Conservation (phyloP, 208 protist species). For the Crithidia thermophila region DNA sequence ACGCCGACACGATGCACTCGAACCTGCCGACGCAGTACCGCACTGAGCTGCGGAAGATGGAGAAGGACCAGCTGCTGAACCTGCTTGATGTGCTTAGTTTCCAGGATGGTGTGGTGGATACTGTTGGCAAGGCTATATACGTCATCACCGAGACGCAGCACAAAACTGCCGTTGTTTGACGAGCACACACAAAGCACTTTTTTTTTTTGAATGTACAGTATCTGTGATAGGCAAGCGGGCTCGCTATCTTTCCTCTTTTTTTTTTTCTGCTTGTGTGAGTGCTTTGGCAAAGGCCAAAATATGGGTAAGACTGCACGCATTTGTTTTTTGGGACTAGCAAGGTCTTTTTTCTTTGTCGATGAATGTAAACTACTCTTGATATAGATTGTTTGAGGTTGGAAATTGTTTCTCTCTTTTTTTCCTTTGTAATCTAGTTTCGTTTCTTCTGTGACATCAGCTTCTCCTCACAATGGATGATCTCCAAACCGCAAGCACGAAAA, state of each 20-base stretch:
- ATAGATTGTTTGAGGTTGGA: no score
- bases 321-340: no score
- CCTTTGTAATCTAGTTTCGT: no score
- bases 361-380: no score
- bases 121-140: slow-evolving; percentile 80
- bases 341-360: no score
- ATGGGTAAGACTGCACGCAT: no score
- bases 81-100: slow-evolving; percentile 84
- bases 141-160: slow-evolving; percentile 55
- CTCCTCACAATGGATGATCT: no score
- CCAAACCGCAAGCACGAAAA: no score
- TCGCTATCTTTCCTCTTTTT: neutral
- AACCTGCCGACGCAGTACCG: slow-evolving; percentile 73
- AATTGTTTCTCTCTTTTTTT: no score
- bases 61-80: slow-evolving; percentile 82
- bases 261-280: no score
- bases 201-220: neutral
- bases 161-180: slow-evolving; percentile 61
- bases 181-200: neutral
- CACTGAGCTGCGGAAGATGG: slow-evolving; percentile 60
- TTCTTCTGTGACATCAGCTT: no score
- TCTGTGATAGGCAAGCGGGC: neutral
- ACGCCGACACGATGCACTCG: slow-evolving; percentile 81
- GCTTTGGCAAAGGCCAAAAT: no score
- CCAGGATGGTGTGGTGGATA: slow-evolving; percentile 75